Base-by-base conservation (phyloP, 179 eudicot species). In the Beta macrorhiza region DNA sequence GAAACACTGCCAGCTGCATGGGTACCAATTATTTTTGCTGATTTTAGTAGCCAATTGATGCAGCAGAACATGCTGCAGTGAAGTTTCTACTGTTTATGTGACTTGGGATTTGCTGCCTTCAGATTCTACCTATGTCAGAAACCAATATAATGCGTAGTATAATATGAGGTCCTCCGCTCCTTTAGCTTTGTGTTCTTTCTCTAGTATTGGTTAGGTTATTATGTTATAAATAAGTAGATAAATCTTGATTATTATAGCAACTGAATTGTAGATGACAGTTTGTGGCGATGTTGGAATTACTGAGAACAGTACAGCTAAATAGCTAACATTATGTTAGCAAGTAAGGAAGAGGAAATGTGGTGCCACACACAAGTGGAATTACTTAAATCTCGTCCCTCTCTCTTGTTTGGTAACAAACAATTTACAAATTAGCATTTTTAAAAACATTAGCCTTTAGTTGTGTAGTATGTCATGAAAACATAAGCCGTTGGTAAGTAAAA, bases 1-100 rank as follows among this genome's bases (percentile, higher is more conserved):
- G 37, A n/a, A 69, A 12, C 20, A 20, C 12, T 79, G 81, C 17
- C 81, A 79, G 72, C 59, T 61, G 29, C 77, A 51, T 19, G 62
- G 49, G 70, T 29, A 61, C 72, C 75, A 80, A 73, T 72, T 57
- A 72, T 72, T 10, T 25, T 25, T 67, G 71, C 68, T 9, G 37
- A 45, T 57, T 56, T 53, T 52, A 42, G 76, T 3, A 67, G 53
- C 70, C 71, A 80, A 22, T 80, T 72, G 25, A 0, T 17, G 32
- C 32, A 22, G 11, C 5, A 19, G 56, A 42, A 79, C 75, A 79
- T 69, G 75, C 37, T 68, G 52, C 51, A n/a, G 12, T 7, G 10
- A 16, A 44, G n/a, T 17, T 22, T 17, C 53, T 49, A 72, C n/a
- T 72, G 52, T 49, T 72, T 44, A 42, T 67, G 10, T 47, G 55